Conservation (phyloP, 208 protist species). For the Trichomonas gallinae region DNA sequence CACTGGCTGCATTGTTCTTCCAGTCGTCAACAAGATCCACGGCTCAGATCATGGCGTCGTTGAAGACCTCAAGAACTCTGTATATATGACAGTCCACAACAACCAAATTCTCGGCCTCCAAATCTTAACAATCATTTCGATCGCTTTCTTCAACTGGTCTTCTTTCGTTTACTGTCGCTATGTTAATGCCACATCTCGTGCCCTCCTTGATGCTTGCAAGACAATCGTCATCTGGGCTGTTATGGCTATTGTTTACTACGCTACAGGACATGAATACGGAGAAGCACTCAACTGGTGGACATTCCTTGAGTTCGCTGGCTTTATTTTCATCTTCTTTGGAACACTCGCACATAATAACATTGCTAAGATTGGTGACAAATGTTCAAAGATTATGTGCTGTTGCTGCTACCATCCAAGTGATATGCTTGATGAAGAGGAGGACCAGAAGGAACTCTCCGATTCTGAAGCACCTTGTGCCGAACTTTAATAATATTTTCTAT, state of each 20-base stretch:
- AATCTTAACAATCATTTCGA: not conserved
- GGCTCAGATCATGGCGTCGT: not conserved
- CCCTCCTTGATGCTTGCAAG: not conserved
- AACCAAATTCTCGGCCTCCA: not conserved
- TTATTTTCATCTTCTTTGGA: not conserved
- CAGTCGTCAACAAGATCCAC: not conserved
- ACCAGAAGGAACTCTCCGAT: no score
- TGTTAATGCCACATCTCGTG: not conserved
- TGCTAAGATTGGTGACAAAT: not conserved
- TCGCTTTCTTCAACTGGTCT: conserved; percentile 9
- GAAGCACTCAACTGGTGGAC: not conserved
- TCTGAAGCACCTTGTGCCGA: no score
- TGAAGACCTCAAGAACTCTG: not conserved
- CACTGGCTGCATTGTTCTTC: not conserved
- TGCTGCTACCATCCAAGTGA: no score
- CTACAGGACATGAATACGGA: not conserved
- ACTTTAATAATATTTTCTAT: no score
- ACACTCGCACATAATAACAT: conserved; percentile 10
- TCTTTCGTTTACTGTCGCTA: not conserved
- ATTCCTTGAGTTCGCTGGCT: not conserved
- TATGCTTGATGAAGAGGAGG: no score
- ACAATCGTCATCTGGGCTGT: not conserved
- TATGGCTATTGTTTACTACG: not conserved
- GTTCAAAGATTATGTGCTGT: not conserved
- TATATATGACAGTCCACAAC: conserved; percentile 3